These are phyloP conservation scores for Discostella pseudostelligera DNA, from an alignment of 108 stramenopile genomes.

Conservation along the genomic window DNA sequence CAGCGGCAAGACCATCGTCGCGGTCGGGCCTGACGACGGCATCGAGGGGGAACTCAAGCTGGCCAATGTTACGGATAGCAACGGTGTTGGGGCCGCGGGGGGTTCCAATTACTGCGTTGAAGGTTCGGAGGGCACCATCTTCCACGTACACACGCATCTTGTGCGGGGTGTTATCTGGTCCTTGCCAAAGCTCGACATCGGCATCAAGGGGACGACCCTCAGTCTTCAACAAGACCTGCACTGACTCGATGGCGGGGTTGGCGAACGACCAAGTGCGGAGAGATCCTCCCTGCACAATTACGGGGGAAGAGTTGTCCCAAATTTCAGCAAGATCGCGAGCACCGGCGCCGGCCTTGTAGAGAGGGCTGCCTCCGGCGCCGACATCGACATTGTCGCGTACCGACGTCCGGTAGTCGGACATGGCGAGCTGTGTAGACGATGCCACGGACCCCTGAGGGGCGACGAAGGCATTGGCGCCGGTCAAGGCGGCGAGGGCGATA, in stretches of 20 bases:
- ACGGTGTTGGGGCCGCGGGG: constrained; percentile 76
- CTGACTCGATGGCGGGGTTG: constrained; percentile 55
- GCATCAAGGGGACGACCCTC: constrained; percentile 84
- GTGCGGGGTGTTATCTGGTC: constrained; percentile 79
- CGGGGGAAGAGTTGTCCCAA: constrained; percentile 65
- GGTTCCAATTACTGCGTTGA: constrained; percentile 69
- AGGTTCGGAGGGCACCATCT: constrained; percentile 73
- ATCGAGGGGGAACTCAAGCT: constrained; percentile 74
- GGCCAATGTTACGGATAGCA: constrained; percentile 77
- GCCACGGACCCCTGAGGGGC: constrained; percentile 28
- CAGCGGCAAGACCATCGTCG: constrained; percentile 48
- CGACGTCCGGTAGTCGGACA: constrained; percentile 42
- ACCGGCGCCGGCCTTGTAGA: constrained; percentile 10
- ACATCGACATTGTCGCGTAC: constrained; percentile 39
- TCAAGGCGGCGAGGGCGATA: constrained; percentile 31
- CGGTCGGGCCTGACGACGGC: constrained; percentile 63
- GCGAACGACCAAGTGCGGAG: constrained; percentile 76
- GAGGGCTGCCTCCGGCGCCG: constrained; percentile 22
- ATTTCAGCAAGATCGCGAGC: constrained; percentile 44
- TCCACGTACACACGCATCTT: constrained; percentile 81
- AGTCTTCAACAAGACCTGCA: constrained; percentile 72
- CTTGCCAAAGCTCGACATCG: constrained; percentile 77
- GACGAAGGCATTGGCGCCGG: constrained; percentile 35
- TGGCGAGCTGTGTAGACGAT: constrained; percentile 27
- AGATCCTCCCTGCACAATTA: constrained; percentile 77